Evolutionary conservation across 169 alveolate genomes (phyloP), one percentile per base, ranked within the genome.

Genomic region (Neospora caninum): DNA sequence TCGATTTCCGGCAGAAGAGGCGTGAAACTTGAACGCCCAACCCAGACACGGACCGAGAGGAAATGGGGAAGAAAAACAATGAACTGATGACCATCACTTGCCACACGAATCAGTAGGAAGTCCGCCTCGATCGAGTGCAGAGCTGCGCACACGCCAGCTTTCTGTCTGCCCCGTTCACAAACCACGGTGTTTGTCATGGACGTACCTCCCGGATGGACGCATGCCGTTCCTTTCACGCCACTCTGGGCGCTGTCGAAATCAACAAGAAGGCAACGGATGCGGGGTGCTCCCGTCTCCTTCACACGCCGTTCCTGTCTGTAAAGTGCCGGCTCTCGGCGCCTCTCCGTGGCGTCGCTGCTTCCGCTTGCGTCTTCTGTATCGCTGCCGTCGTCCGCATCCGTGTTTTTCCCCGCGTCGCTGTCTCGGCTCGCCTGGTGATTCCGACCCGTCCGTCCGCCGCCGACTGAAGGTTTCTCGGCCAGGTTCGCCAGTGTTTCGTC

Each of bases 181-280:
- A 27, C n/a, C 73, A 64, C 18, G 27, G n/a, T 18, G 18, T 64
- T 27, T 64, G 73, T 22, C 25, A 34, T 31, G 87, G 16, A 22
- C 87, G 42, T 78, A 78, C 87, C 87, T 27, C 87, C 87, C n/a
- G 87, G 87, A 78, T 78, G n/a, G 31, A 78, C 87, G 45, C 27
- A 31, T 34, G 87, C 25, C 87, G 78, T 78, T 27, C 43, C 43
- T 0, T 34, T 34, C 13, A 39, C 43, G 27, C 45, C 45, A 13
- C 87, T 78, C 43, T 78, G 87, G 0, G 87, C 87, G 45, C 87
- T 78, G n/a, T 78, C 87, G n/a, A 78, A 39, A 34, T 78, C 87
- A 39, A 78, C 43, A 9, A 78, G 87, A 9, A 78, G 87, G 27
- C 87, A 78, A 6, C 43, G 87, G 87, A 78, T 9, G 7, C 43